phyloP scores from a whole-genome alignment of 2,329 filamentous ascomycete species.

The Curvularia sp. region DNA sequence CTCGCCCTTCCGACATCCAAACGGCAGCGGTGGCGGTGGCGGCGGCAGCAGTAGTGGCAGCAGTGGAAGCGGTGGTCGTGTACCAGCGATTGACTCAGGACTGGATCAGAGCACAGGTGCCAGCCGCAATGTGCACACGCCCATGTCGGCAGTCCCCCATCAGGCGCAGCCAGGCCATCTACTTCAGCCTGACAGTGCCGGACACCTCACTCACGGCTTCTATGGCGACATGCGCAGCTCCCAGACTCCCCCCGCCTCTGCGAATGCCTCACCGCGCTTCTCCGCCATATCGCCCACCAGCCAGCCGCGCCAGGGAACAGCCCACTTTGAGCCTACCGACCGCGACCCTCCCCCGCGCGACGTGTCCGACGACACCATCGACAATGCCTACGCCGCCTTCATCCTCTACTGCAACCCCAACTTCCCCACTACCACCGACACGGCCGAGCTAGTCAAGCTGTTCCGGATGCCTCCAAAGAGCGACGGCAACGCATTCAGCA shows the following conservation, averaged over 20 bases:
- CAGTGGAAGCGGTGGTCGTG: conserved; percentile 14
- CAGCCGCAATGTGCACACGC: conserved; percentile 47
- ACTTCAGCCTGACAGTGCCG: conserved; percentile 47
- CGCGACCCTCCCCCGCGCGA: conserved; percentile 69
- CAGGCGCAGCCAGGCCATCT: conserved; percentile 41
- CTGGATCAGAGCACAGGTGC: conserved; percentile 46
- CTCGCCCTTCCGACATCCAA: conserved; percentile 47
- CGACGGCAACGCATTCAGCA: conserved; percentile 84
- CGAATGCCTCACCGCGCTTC: conserved; percentile 51
- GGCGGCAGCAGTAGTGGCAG: background rate
- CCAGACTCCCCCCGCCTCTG: conserved; percentile 48
- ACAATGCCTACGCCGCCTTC: conserved; percentile 83
- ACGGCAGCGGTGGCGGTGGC: background rate
- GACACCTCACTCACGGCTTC: conserved; percentile 46
- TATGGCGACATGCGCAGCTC: conserved; percentile 51
- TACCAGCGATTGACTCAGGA: conserved; percentile 48
- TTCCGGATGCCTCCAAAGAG: conserved; percentile 85
- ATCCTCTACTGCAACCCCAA: conserved; percentile 91
- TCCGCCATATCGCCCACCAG: conserved; percentile 46
- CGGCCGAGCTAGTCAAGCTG: conserved; percentile 72
- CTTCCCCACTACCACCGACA: conserved; percentile 73
- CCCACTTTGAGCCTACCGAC: conserved; percentile 54
- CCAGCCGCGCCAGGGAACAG: conserved; percentile 43
- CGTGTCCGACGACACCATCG: conserved; percentile 74
- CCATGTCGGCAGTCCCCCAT: conserved; percentile 44